Base-by-base conservation (phyloP, 2,329 filamentous ascomycete genomes). In the Akanthomyces muscarius region DNA sequence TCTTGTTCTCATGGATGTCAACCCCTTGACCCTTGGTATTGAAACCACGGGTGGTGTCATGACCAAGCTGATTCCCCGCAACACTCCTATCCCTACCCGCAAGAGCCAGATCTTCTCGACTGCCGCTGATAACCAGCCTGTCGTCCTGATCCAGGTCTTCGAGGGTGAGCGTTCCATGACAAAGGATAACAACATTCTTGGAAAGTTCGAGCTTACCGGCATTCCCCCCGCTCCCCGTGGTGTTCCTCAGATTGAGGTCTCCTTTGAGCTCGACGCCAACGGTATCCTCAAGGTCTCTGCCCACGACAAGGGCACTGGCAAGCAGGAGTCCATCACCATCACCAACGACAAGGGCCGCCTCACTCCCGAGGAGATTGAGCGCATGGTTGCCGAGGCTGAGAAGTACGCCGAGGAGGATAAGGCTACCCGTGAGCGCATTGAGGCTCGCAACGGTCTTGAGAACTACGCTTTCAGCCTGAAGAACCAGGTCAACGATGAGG, bases 301-400 rank as follows among this genome's bases (percentile, higher is more conserved):
- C 69, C 89, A 90, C 73, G 95, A 99, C 81, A 98, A 98, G 89
- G 95, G 93, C 76, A 97, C 94, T 72, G 95, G 95, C 79, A 97
- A 98, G 86, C 87, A 86, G 67, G 92, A 99, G 85, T 92, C 90
- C 67, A 98, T 99, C 78, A 98, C 95, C 71, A 99, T 99, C 77
- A 98, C 90, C 82, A 98, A 99, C 83, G 95, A 99, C 83, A 98
- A 98, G 89, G 95, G 95, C 70, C 94, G 95, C 77, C 89, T 99
- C 59, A 92, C 90, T 72, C 89, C 90, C 74, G 95, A 99, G 71
- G 95, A 99, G 80, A 99, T 99, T 71, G 94, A 98, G 79, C 95
- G 95, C 79, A 99, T 99, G 95, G 92, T 99, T 68, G 88, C 89
- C 70, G 95, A 99, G 81, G 95, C 95, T 66, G 95, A 98, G 87